Base-by-base conservation (phyloP, 345 rosid species). In the Combretum micranthum region DNA sequence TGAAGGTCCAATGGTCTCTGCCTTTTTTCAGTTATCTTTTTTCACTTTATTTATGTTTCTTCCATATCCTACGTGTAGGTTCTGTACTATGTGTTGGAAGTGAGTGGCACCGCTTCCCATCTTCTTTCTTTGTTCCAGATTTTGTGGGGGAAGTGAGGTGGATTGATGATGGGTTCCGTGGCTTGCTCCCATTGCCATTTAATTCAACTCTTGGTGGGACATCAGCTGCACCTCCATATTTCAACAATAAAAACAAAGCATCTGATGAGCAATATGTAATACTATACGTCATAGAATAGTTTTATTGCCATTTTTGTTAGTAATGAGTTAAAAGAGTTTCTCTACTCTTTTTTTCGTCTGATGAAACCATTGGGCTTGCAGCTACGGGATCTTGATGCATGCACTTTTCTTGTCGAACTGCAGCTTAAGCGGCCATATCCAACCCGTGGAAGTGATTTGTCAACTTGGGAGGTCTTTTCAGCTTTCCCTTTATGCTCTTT, bases 61-160 rank as follows among this genome's bases (percentile, higher is more conserved):
- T 68, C 15, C 32, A 47, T 3, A 32, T 18, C 16, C 9, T 32
- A 4, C 20, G 57, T 32, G 51, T 80, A 93, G 99, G 92, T 67
- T 79, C 99, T 64, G 86, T 85, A 50, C 76, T 89, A 53, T 93
- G 99, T 67, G 85, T 89, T 73, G 97, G 97, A 77, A 83, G 96
- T 71, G 99, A 93, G 69, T 85, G 99, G 97, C 99, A 93, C 71
- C 96, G 99, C 37, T 87, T 75, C 68, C 96, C 96, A 13, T 89
- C 99, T 17, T 93, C 97, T 20, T 93, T 93, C 73, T 85, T 93
- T 25, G 74, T 93, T 57, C 99, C 99, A 25, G 69, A 69, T 48
- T 89, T 58, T 64, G 64, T 93, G 7, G 62, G 82, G 60, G 81
- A 82, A 73, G 86, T 93, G 45, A 74, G 81, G 44, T 93, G 99